phyloP scores from a whole-genome alignment of 1,139 yeast species.

The Hansenula lynferdii region DNA sequence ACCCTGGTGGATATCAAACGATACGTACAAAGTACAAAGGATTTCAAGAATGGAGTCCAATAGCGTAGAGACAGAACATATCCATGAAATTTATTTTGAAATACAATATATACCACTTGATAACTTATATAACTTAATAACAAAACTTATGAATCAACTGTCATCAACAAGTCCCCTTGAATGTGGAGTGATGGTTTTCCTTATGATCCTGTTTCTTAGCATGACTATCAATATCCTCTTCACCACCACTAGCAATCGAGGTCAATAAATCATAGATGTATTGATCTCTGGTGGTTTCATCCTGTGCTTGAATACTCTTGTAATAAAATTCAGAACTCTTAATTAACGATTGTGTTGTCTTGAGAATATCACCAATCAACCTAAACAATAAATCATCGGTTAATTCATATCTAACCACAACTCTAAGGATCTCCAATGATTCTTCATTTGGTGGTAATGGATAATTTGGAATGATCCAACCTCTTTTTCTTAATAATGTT shows the following conservation, averaged over 20 bases:
- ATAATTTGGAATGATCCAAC: slow-evolving; percentile 89
- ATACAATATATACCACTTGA: no score
- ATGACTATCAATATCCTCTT: slow-evolving; percentile 7
- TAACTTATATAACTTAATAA: no score
- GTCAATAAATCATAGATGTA: slow-evolving; percentile 32
- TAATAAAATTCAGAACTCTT: slow-evolving; percentile 33
- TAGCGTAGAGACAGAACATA: no score
- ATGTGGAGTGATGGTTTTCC: slow-evolving; percentile 35
- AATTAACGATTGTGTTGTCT: slow-evolving; percentile 50
- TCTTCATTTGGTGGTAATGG: slow-evolving; percentile 63
- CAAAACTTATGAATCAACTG: neutral
- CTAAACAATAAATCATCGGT: slow-evolving; percentile 69
- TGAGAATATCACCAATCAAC: slow-evolving; percentile 61
- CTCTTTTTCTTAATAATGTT: slow-evolving; percentile 68
- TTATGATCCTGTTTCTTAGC: slow-evolving; percentile 26
- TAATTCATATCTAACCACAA: slow-evolving; percentile 74
- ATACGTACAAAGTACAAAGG: no score
- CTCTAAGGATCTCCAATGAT: slow-evolving; percentile 65
- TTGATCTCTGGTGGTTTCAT: slow-evolving; percentile 18
- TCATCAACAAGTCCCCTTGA: slow-evolving; percentile 48
- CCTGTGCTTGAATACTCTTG: slow-evolving; percentile 18
- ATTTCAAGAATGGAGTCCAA: no score
- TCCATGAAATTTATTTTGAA: no score
- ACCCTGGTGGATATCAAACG: no score
- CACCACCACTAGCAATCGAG: slow-evolving; percentile 35